Base-by-base conservation (phyloP, 192 early-diverging fungal genomes). In the Spizellomyces sp. region DNA sequence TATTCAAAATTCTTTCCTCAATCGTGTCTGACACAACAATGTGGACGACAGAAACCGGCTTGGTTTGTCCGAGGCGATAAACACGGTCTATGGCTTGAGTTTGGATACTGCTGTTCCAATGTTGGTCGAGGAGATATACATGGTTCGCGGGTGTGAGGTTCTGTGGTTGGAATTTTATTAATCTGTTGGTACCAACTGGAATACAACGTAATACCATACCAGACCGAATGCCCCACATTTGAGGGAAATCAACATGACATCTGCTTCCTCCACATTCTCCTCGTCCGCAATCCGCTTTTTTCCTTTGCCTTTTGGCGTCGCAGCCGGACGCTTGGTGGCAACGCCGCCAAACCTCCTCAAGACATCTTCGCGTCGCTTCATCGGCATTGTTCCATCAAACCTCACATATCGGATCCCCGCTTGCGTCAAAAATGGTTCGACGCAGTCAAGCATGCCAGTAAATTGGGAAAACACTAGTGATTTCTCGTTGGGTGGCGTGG, bases 81-180 rank as follows among this genome's bases (percentile, higher is more conserved):
- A 91, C 92, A 48, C 94, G 88, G 75, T 95, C 94, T 72, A 94
- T 92, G 7, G 94, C 94, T 69, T 95, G 93, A 75, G 92, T 91
- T 80, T 95, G 91, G n/a, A 95, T 92, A 22, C 15, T 17, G 4
- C n/a, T 15, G 27, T 61, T 61, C 59, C 59, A 61, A 12, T 27
- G 27, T 14, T 17, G 59, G 27, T 61, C 59, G 2, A 61, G 27
- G n/a, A 61, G 10, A 4, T 61, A 61, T 14, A 61, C 59, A 2
- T 22, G 59, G 27, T 61, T 61, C 1, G n/a, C 59, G 12, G 59
- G 12, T 27, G 59, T 61, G 12, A 61, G 27, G 27, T 61, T 61
- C 59, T 54, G 52, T 3, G n/a, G 27, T 36, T 36, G 27, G 27
- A 36, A 36, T 36, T 0, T n/a, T 36, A 36, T 36, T 36, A 0